These are phyloP conservation scores for Candida orba DNA, from an alignment of 805 yeast genomes.

Conservation along the genomic window DNA sequence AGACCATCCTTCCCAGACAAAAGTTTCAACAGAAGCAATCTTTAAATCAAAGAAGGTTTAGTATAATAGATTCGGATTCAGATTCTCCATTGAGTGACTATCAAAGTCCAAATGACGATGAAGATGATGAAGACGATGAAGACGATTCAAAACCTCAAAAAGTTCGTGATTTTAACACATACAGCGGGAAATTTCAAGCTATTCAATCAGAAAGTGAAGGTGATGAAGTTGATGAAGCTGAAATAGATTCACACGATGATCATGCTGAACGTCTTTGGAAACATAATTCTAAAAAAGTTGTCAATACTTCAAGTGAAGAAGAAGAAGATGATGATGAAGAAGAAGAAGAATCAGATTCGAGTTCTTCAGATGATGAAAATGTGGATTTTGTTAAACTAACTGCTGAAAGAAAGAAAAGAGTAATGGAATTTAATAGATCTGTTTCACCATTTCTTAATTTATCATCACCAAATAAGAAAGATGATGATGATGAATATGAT, in stretches of 20 bases:
- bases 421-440: constrained; percentile 35
- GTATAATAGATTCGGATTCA: constrained; percentile 36
- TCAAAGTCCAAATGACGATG: constrained; percentile 25
- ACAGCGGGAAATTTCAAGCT: constrained; percentile 22
- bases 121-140: constrained; percentile 17
- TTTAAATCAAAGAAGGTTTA: constrained; percentile 33
- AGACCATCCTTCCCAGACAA: constrained; percentile 20
- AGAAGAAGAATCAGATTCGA: constrained; percentile 33
- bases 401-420: constrained; percentile 54
- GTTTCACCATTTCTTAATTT: constrained; percentile 22
- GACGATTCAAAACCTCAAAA: neutral
- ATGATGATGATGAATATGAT: too few species aligned
- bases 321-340: constrained; percentile 29
- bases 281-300: constrained; percentile 22
- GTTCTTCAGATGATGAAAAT: constrained; percentile 57
- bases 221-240: constrained; percentile 19
- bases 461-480: constrained; percentile 13
- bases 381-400: constrained; percentile 69
- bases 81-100: constrained; percentile 31
- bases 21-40: constrained; percentile 7
- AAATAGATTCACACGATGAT: constrained; percentile 12
- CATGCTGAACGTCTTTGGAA: constrained; percentile 13
- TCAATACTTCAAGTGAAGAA: constrained; percentile 28
- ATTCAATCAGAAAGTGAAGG: constrained; percentile 29
- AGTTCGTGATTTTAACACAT: constrained; percentile 2